These are phyloP conservation scores for Coemansia interrupta DNA, from an alignment of 192 early-diverging fungal species.

Conservation along the genomic window DNA sequence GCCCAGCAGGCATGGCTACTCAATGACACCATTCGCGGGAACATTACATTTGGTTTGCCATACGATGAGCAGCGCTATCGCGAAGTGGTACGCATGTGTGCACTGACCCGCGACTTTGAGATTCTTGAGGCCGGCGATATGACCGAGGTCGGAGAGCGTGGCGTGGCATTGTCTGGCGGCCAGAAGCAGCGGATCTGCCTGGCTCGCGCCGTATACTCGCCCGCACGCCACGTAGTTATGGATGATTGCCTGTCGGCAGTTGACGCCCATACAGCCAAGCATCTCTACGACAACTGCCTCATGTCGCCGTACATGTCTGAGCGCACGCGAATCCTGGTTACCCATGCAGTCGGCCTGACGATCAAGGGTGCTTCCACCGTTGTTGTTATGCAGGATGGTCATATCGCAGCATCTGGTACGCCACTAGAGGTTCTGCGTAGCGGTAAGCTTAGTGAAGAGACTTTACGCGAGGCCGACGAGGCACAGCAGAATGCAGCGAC, in stretches of 20 bases:
- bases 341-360: conserved; percentile 77
- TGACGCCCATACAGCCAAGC: conserved; percentile 90
- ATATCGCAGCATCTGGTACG: conserved; percentile 55
- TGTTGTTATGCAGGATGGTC: conserved; percentile 66
- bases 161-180: conserved; percentile 80
- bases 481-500: conserved; percentile 29
- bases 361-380: conserved; percentile 56
- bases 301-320: conserved; percentile 61
- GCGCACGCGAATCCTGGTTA: conserved; percentile 89
- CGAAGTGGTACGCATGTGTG: conserved; percentile 79
- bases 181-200: conserved; percentile 84
- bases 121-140: conserved; percentile 82
- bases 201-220: conserved; percentile 81
- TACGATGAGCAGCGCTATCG: conserved; percentile 76
- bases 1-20: conserved; percentile 77
- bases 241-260: conserved; percentile 96
- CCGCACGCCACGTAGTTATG: conserved; percentile 66
- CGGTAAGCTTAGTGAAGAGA: conserved; percentile 38
- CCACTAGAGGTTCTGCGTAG: conserved; percentile 40
- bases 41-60: conserved; percentile 80
- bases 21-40: conserved; percentile 73
- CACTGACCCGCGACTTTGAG: conserved; percentile 75
- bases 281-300: conserved; percentile 76
- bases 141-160: conserved; percentile 91
- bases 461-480: conserved; percentile 24